Evolutionary conservation across 2,329 filamentous ascomycete species (phyloP).

Genomic region (Aspergillus eucalypticola): DNA sequence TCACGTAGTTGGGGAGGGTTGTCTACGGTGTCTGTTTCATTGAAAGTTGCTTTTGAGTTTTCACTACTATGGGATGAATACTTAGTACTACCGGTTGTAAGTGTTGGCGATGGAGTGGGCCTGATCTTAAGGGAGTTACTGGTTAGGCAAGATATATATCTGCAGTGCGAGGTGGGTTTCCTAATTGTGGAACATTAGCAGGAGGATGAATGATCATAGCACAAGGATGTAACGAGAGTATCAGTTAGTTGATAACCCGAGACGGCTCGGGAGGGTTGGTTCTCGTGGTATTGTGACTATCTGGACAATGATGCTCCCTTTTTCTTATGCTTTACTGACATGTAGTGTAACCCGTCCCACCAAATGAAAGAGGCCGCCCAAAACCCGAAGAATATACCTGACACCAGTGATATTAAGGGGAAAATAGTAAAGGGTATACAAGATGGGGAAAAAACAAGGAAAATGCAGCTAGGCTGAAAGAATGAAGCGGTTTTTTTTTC

Average conservation of each 20-base stretch:
- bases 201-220: neutral
- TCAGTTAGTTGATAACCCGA: too few relatives aligned
- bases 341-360: slow-evolving; percentile 12
- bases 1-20: neutral
- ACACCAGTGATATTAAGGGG: slow-evolving; percentile 17
- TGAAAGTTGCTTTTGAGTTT: too few relatives aligned
- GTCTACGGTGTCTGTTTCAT: too few relatives aligned
- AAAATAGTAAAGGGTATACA: slow-evolving; percentile 25
- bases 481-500: slow-evolving; percentile 1
- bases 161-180: neutral
- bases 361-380: slow-evolving; percentile 1
- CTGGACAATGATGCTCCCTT: slow-evolving; percentile 4
- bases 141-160: neutral
- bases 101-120: neutral
- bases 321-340: slow-evolving; percentile 11
- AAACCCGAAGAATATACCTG: slow-evolving; percentile 10
- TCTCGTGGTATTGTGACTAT: neutral
- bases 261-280: too few relatives aligned
- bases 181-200: neutral
- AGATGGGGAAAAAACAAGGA: slow-evolving; percentile 13
- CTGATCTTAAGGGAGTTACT: neutral
- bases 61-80: too few relatives aligned
- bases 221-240: neutral
- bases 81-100: neutral
- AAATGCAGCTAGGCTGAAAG: neutral